phyloP scores from a whole-genome alignment of 495 filamentous ascomycete species.

The Penicillium goetzii region DNA sequence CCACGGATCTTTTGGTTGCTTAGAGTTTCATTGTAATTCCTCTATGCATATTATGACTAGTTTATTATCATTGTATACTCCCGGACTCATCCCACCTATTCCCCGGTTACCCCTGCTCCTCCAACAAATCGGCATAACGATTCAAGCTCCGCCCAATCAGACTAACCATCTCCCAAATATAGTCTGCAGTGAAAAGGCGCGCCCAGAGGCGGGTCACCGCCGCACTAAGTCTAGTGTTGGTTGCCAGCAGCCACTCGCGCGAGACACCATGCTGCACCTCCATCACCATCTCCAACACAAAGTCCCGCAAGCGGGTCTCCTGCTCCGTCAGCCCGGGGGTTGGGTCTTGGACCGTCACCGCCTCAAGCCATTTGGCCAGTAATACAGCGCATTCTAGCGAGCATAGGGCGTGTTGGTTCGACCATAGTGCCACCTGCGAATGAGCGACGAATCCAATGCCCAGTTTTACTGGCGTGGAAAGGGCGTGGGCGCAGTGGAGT shows the following conservation, averaged over 20 bases:
- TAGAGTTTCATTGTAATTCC: background rate
- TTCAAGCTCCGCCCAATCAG: conserved; percentile 65
- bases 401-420: conserved; percentile 70
- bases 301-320: conserved; percentile 62
- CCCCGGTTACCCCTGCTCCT: conserved; percentile 27
- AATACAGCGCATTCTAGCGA: conserved; percentile 73
- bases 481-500: conserved; percentile 69
- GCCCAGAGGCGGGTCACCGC: conserved; percentile 70
- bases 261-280: conserved; percentile 63
- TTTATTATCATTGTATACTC: background rate
- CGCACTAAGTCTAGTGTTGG: conserved; percentile 62
- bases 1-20: background rate
- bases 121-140: conserved; percentile 66
- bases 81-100: background rate
- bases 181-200: conserved; percentile 66
- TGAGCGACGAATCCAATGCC: conserved; percentile 71
- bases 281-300: conserved; percentile 68
- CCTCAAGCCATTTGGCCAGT: conserved; percentile 58
- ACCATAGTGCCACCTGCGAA: conserved; percentile 71
- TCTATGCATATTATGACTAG: background rate
- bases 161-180: conserved; percentile 69
- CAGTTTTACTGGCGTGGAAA: conserved; percentile 68
- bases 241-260: conserved; percentile 52
- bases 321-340: conserved; percentile 51
- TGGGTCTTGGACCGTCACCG: conserved; percentile 40